phyloP scores from a whole-genome alignment of 1,284 basidiomycete species.

The Hymenochaete sp. region DNA sequence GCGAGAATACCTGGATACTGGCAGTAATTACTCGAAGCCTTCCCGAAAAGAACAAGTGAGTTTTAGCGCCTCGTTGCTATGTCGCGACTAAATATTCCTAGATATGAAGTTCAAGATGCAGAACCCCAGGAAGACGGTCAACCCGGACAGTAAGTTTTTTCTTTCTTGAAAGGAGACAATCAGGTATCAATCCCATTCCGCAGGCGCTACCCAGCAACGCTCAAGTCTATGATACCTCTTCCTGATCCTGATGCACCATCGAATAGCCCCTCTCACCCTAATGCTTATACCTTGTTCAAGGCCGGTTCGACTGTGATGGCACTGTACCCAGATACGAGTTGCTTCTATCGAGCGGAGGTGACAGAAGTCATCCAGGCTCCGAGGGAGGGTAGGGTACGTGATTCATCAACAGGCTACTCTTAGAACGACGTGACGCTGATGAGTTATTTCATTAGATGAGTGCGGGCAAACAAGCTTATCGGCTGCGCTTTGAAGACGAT shows the following conservation, averaged over 20 bases:
- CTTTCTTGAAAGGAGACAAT: constrained; percentile 4
- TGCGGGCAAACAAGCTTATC: constrained; percentile 36
- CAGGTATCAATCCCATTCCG: background rate
- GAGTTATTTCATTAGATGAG: constrained; percentile 12
- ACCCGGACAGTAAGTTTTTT: constrained; percentile 49
- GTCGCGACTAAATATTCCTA: constrained; percentile 23
- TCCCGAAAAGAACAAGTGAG: constrained; percentile 61
- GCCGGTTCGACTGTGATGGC: constrained; percentile 68
- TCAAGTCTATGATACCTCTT: constrained; percentile 64
- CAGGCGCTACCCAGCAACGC: constrained; percentile 60
- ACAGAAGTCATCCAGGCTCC: constrained; percentile 60
- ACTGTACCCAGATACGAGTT: constrained; percentile 77
- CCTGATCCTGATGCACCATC: constrained; percentile 57
- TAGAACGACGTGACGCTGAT: background rate
- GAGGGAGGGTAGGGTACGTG: constrained; percentile 41
- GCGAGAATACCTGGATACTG: constrained; percentile 73
- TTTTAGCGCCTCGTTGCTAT: constrained; percentile 8
- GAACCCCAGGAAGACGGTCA: constrained; percentile 71
- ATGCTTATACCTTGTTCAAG: constrained; percentile 62
- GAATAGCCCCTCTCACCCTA: constrained; percentile 52
- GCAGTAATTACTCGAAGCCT: constrained; percentile 64
- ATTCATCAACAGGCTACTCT: background rate
- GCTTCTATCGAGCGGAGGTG: constrained; percentile 65
- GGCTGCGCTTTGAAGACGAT: constrained; percentile 75
- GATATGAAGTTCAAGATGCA: constrained; percentile 75